A percentile compares a stretch with the other conserved stretches of the same genome.
Conservation (phyloP, 2,329 filamentous ascomycete species). For the Trichoderma lentiforme region DNA sequence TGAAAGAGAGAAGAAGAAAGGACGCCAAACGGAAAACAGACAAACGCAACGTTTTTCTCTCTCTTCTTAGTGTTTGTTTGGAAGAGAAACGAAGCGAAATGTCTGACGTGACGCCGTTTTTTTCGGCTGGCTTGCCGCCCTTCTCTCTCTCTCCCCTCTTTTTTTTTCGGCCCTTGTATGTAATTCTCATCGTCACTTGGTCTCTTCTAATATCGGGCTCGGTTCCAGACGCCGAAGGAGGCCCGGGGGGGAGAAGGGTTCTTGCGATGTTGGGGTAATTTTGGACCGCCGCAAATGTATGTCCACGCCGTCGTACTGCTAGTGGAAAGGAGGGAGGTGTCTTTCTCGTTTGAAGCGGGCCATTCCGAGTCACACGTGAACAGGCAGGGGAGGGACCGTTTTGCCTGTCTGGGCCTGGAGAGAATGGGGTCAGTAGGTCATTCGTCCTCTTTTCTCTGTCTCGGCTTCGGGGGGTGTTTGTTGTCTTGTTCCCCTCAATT, state of each 20-base stretch:
- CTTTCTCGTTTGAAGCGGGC: neutral
- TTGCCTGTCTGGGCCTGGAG: neutral
- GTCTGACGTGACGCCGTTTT: neutral
- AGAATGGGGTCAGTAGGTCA: neutral
- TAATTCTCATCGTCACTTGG: no score
- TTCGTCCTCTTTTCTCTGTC: neutral
- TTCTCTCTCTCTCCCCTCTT: neutral
- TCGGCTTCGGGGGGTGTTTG: neutral
- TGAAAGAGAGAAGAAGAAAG: neutral
- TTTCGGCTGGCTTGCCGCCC: neutral
- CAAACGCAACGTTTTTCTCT: neutral
- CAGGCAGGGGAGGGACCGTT: neutral
- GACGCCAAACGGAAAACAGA: neutral
- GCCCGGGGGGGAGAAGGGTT: neutral
- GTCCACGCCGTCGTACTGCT: conserved; percentile 4
- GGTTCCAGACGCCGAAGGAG: neutral
- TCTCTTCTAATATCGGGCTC: neutral
- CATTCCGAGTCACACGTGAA: conserved; percentile 11
- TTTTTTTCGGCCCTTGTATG: neutral
- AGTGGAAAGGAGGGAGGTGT: conserved; percentile 1
- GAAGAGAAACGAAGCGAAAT: neutral
- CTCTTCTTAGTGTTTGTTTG: no score
- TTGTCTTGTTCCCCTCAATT: neutral
- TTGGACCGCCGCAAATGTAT: neutral
- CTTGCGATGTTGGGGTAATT: conserved; percentile 1